A percentile compares a stretch with the other conserved stretches of the same genome.
These are phyloP conservation scores for Avena insularis DNA, from an alignment of 176 grass and related monocot species.

Conservation along the genomic window DNA sequence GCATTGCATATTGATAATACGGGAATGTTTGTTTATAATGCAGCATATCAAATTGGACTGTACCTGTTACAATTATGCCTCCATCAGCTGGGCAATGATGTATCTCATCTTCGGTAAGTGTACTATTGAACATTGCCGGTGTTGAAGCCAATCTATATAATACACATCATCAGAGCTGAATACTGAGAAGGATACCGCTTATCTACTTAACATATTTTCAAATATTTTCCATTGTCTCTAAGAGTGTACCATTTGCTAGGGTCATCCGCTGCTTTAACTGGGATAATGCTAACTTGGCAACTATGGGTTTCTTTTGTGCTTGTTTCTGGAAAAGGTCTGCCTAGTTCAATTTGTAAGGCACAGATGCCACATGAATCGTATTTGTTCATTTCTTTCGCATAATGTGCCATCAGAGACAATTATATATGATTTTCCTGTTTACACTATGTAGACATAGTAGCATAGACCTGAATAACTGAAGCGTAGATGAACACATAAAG, in stretches of 20 bases:
- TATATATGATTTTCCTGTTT: background rate
- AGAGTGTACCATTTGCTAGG: slow-evolving; percentile 4
- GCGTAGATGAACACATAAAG: background rate
- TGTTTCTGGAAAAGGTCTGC: slow-evolving; percentile 1
- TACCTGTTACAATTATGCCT: slow-evolving; percentile 99
- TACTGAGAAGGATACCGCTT: slow-evolving; percentile 17
- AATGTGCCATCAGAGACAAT: background rate
- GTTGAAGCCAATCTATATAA: slow-evolving; percentile 93
- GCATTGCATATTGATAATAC: slow-evolving; percentile 17
- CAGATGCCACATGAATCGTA: background rate
- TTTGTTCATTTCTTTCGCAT: slow-evolving; percentile 12
- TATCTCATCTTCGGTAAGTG: slow-evolving; percentile 78
- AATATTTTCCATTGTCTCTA: background rate
- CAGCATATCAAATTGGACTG: slow-evolving; percentile 11
- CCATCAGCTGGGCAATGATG: slow-evolving; percentile 86
- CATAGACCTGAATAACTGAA: slow-evolving; percentile 7
- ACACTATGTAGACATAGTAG: slow-evolving; percentile 21
- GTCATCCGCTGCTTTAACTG: background rate
- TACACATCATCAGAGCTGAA: slow-evolving; percentile 31
- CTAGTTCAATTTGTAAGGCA: slow-evolving; percentile 4
- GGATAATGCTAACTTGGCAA: background rate
- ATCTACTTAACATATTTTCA: slow-evolving; percentile 6
- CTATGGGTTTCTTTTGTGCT: background rate
- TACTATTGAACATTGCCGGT: slow-evolving; percentile 99
- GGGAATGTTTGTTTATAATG: slow-evolving; percentile 31